phyloP scores from a whole-genome alignment of 371 early-diverging fungal species.

The Actinomucor elegans region DNA sequence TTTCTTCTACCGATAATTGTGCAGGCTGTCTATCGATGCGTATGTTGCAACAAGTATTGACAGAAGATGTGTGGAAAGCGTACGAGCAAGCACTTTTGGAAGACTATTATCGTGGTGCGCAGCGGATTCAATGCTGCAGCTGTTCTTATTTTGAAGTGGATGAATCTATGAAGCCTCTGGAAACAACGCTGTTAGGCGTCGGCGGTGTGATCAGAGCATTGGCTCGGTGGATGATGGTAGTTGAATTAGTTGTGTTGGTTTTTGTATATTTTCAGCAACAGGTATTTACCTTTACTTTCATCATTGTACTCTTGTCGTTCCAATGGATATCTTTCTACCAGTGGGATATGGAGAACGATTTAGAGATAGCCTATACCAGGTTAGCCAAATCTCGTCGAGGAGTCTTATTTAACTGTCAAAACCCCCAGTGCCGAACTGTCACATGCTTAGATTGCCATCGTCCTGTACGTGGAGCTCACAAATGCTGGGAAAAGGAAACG shows the following conservation, averaged over 20 bases:
- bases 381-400: constrained; percentile 34
- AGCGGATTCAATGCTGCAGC: constrained; percentile 47
- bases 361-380: constrained; percentile 35
- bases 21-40: constrained; percentile 27
- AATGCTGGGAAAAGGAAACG: constrained; percentile 55
- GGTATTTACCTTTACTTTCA: neutral
- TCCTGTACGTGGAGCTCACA: constrained; percentile 50
- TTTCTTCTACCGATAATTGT: constrained; percentile 38
- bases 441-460: constrained; percentile 54
- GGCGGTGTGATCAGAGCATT: neutral
- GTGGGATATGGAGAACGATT: constrained; percentile 36
- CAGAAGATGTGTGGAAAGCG: constrained; percentile 34
- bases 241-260: constrained; percentile 11
- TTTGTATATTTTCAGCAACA: neutral
- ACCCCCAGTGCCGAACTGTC: constrained; percentile 41
- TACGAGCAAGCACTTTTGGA: constrained; percentile 47
- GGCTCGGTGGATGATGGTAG: constrained; percentile 33
- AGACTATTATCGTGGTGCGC: constrained; percentile 17
- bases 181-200: neutral
- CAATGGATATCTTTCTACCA: constrained; percentile 10
- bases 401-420: constrained; percentile 48
- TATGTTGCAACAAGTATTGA: constrained; percentile 28
- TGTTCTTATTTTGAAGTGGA: constrained; percentile 57
- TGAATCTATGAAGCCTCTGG: constrained; percentile 27
- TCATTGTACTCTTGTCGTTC: neutral